Evolutionary conservation across 208 protist species (phyloP).

Genomic region (Trypanosoma boissoni): DNA sequence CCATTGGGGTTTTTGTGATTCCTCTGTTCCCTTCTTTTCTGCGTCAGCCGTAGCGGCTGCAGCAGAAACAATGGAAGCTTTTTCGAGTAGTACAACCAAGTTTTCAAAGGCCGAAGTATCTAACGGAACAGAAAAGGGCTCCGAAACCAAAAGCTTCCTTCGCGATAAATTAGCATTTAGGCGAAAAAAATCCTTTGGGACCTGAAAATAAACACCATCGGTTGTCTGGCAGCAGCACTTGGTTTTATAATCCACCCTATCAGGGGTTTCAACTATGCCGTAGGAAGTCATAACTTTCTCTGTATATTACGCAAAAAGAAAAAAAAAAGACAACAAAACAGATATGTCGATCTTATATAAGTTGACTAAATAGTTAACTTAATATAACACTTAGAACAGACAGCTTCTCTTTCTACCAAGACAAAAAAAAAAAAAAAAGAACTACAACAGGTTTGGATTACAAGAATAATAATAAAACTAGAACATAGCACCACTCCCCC

Average conservation of each 20-base stretch:
- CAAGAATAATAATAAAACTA: too few species aligned
- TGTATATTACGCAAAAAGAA: background rate
- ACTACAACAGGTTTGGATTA: too few species aligned
- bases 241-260: slow-evolving; percentile 74
- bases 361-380: background rate
- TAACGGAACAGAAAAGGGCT: slow-evolving; percentile 70
- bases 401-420: too few species aligned
- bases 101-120: slow-evolving; percentile 46
- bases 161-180: slow-evolving; percentile 51
- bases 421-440: too few species aligned
- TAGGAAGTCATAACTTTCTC: slow-evolving; percentile 50
- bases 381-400: too few species aligned
- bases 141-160: slow-evolving; percentile 54
- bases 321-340: background rate
- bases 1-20: slow-evolving; percentile 45
- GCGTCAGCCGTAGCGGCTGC: slow-evolving; percentile 53
- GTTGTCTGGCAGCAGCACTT: slow-evolving; percentile 83
- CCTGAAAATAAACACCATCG: slow-evolving; percentile 64
- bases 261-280: slow-evolving; percentile 60
- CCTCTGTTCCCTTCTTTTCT: slow-evolving; percentile 33
- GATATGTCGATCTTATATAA: background rate
- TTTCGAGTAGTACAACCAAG: slow-evolving; percentile 68
- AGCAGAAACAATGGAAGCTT: slow-evolving; percentile 61
- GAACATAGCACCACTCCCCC: too few species aligned
- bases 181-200: slow-evolving; percentile 79